Percentiles rank a stretch among this genome's conserved stretches.
phyloP scores from a whole-genome alignment of 2,329 filamentous ascomycete genomes.

The Thermomyces lanuginosus region DNA sequence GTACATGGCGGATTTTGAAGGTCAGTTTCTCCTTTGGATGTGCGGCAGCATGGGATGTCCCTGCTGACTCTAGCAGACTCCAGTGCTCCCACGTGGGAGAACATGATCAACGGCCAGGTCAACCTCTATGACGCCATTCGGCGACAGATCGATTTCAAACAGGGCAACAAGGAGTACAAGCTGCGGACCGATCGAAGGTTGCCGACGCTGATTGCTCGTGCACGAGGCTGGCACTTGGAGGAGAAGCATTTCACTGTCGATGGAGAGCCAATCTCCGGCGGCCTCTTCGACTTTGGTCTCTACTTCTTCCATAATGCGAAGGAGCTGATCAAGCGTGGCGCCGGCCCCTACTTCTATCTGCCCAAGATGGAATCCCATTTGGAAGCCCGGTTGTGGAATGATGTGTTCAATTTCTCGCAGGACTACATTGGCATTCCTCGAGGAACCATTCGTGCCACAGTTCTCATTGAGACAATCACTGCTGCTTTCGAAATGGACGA shows the following conservation, averaged over 20 bases:
- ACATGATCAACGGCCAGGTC: conserved; percentile 97
- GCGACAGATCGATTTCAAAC: conserved; percentile 88
- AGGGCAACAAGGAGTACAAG: conserved; percentile 91
- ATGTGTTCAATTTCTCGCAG: conserved; percentile 89
- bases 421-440: conserved; percentile 80
- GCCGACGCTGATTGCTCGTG: conserved; percentile 84
- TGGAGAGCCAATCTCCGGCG: conserved; percentile 81
- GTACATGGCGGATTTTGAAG: conserved; percentile 98
- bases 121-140: conserved; percentile 96
- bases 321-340: conserved; percentile 68
- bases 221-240: conserved; percentile 92
- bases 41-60: too few relatives aligned
- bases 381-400: conserved; percentile 95
- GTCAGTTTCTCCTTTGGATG: too few relatives aligned
- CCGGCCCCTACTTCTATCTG: conserved; percentile 93
- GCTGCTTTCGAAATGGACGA: conserved; percentile 99
- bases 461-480: conserved; percentile 93
- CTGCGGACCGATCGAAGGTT: conserved; percentile 75
- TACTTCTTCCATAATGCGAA: conserved; percentile 98
- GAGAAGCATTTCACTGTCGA: conserved; percentile 97
- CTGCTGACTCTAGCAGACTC: conserved; percentile 46
- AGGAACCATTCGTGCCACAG: conserved; percentile 85
- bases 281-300: conserved; percentile 90
- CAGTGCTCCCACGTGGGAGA: conserved; percentile 91
- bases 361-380: conserved; percentile 97